Conservation (phyloP, 139 green algal species). For the Astrephomene gubernaculifera region DNA sequence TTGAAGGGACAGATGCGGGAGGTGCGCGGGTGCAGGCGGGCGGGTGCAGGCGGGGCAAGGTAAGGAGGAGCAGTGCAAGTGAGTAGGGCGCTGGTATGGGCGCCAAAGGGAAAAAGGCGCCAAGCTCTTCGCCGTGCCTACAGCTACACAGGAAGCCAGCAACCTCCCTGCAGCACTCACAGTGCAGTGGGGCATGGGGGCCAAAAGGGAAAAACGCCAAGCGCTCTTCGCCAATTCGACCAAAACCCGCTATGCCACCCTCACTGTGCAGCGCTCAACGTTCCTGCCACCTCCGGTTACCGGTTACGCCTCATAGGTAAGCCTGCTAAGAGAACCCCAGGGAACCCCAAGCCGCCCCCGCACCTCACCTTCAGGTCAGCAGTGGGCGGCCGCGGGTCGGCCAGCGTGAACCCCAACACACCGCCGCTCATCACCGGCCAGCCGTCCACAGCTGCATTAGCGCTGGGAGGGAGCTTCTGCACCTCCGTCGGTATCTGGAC, state of each 20-base stretch:
- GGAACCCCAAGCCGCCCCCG: neutral
- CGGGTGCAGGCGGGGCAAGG: neutral
- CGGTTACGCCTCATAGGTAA: too few relatives aligned
- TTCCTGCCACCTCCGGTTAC: too few relatives aligned
- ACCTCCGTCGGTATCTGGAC: too few relatives aligned
- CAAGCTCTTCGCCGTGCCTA: too few relatives aligned
- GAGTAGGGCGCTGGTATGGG: too few relatives aligned
- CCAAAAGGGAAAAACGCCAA: neutral
- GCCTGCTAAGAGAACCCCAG: neutral
- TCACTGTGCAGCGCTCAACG: neutral
- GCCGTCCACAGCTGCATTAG: neutral
- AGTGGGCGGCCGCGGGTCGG: constrained; percentile 61
- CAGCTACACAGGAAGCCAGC: too few relatives aligned
- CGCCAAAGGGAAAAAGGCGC: too few relatives aligned
- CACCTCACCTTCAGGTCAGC: constrained; percentile 44
- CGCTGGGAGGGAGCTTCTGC: too few relatives aligned
- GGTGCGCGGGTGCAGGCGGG: neutral
- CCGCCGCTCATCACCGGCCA: too few relatives aligned
- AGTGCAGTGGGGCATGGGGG: too few relatives aligned
- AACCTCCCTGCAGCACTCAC: too few relatives aligned
- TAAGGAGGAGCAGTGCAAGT: too few relatives aligned
- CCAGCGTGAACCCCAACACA: constrained; percentile 58
- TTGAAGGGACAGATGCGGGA: neutral
- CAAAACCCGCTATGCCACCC: neutral
- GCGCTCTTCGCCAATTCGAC: neutral